These are phyloP conservation scores for Geoglossum cookeanum DNA, from an alignment of 2,329 filamentous ascomycete species.

Conservation along the genomic window DNA sequence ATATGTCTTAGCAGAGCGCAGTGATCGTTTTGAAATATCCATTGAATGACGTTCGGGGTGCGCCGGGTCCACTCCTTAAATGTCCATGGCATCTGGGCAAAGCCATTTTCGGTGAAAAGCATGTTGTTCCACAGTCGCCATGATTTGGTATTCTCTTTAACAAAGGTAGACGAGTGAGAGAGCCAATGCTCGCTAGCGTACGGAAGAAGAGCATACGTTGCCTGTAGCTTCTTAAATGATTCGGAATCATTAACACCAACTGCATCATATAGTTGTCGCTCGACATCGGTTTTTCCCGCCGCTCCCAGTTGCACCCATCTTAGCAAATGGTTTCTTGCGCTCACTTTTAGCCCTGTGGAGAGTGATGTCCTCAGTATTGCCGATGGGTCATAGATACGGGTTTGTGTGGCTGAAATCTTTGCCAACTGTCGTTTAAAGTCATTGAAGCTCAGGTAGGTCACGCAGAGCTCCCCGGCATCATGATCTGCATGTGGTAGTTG, in stretches of 20 bases:
- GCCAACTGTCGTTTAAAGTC: constrained; percentile 19
- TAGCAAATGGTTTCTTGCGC: neutral
- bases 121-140: neutral
- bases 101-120: neutral
- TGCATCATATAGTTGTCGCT: neutral
- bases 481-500: constrained; percentile 15
- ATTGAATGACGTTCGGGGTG: neutral
- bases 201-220: neutral
- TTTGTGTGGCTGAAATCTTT: neutral
- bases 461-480: constrained; percentile 3
- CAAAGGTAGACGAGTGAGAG: neutral
- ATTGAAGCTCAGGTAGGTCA: constrained; percentile 12
- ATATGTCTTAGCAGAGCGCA: neutral
- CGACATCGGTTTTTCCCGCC: neutral
- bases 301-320: neutral
- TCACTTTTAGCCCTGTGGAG: neutral
- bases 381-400: neutral
- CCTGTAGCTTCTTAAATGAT: neutral
- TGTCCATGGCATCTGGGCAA: neutral
- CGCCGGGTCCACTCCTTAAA: neutral
- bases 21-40: neutral
- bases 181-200: neutral
- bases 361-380: neutral
- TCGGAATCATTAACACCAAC: neutral
- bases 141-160: neutral